Base-by-base conservation (phyloP, 139 green algal genomes). In the Trebouxia sp. region DNA sequence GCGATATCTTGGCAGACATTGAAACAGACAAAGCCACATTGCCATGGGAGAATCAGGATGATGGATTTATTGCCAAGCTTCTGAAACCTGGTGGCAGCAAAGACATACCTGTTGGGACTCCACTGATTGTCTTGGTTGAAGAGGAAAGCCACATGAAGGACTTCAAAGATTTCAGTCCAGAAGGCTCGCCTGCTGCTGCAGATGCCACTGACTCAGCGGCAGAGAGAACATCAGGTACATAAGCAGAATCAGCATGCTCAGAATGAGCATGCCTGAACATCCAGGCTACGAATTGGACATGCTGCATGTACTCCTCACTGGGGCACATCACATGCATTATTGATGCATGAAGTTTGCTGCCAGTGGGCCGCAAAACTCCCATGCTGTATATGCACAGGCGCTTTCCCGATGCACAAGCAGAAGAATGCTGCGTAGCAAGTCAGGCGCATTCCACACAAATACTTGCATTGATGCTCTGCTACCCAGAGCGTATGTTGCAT, bases 21-120 rank as follows among this genome's bases (percentile, higher is more conserved):
- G 96, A 99, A 82, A 99, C 95, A 8, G 95, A 98, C 87, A 98
- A 98, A 83, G 94, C 94, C 1, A 94, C 89, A 1, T 65, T 92
- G 41, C 82, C 84, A 42, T 92, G 87, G 87, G 91, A 95, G 72
- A 79, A 39, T 17, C 86, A 93, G 83, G 92, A 98, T 30, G 93
- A 97, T 30, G 94, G 93, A 35, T 92, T 92, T 53, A 77, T 98
- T 22, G 93, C 93, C 3, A 89, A 88, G 82, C 80, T 96, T 32
- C 81, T 98, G 69, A 55, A 56, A 10, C 69, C 53, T 37, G 42
- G 24, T 24, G 96, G 96, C 5, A 56, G 89, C 15, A 89, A 93
- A 51, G 86, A 88, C 28, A 77, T 93, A 1, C 56, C 56, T 32
- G 90, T 97, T 35, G 94, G 94, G 35, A 83, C 87, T 24, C 86